Evolutionary conservation across 2,329 filamentous ascomycete species (phyloP).

Genomic region (Peltaster fructicola): DNA sequence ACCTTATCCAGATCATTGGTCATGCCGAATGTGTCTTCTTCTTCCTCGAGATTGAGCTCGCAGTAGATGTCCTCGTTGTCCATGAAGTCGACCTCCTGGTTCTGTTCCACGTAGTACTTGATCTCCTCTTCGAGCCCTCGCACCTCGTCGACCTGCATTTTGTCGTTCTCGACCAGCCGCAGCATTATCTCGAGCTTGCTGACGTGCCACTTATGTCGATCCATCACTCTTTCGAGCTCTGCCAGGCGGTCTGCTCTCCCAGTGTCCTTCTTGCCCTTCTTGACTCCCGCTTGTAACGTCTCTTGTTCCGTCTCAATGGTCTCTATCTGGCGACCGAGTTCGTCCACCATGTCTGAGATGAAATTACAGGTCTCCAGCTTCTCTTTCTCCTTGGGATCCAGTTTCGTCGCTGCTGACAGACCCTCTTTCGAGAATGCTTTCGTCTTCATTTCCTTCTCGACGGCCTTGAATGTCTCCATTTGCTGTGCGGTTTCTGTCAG

Average conservation of each 20-base stretch:
- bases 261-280: constrained; percentile 81
- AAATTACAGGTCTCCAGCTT: constrained; percentile 81
- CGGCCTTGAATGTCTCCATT: constrained; percentile 99
- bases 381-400: constrained; percentile 95
- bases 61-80: constrained; percentile 94
- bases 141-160: constrained; percentile 73
- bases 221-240: constrained; percentile 66
- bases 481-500: constrained; percentile 35
- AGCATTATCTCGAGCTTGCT: constrained; percentile 80
- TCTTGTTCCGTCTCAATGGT: constrained; percentile 80
- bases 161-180: constrained; percentile 80
- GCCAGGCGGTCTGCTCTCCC: constrained; percentile 74
- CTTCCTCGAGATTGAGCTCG: constrained; percentile 78
- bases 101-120: constrained; percentile 85
- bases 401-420: constrained; percentile 71
- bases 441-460: constrained; percentile 99
- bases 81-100: constrained; percentile 73
- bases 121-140: constrained; percentile 81
- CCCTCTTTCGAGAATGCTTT: constrained; percentile 99
- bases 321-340: constrained; percentile 88
- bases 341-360: constrained; percentile 70
- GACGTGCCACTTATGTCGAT: constrained; percentile 94
- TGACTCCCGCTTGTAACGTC: constrained; percentile 68
- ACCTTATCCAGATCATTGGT: constrained; percentile 62
- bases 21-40: constrained; percentile 77